Conservation (phyloP, 208 protist genomes). For the Phytomonas sp. region DNA sequence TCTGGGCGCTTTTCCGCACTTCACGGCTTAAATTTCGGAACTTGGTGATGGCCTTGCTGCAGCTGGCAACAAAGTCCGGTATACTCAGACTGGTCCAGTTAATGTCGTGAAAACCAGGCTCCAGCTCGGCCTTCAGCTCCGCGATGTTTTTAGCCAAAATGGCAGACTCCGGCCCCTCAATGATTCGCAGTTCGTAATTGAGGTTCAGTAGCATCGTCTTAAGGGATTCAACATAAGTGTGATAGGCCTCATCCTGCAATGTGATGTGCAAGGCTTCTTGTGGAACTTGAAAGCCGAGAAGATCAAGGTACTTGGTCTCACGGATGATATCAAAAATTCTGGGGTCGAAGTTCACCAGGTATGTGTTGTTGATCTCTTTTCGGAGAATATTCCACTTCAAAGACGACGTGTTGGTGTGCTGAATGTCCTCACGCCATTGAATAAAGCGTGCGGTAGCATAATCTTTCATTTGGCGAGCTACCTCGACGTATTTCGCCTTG, state of each 20-base stretch:
- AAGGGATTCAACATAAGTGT: slow-evolving; percentile 91
- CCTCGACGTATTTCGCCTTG: slow-evolving; percentile 89
- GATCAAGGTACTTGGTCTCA: slow-evolving; percentile 97
- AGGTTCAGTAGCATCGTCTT: slow-evolving; percentile 92
- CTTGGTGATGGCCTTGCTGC: slow-evolving; percentile 91
- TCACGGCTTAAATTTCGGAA: slow-evolving; percentile 94
- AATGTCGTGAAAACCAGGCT: slow-evolving; percentile 92
- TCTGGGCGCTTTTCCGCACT: slow-evolving; percentile 93
- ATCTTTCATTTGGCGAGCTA: slow-evolving; percentile 91
- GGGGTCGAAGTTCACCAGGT: slow-evolving; percentile 93
- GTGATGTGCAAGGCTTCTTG: slow-evolving; percentile 95
- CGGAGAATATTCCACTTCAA: slow-evolving; percentile 91
- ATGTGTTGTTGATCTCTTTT: slow-evolving; percentile 48
- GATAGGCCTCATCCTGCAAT: slow-evolving; percentile 97
- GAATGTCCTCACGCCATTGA: slow-evolving; percentile 87
- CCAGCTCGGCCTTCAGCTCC: slow-evolving; percentile 84
- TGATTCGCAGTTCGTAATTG: slow-evolving; percentile 73
- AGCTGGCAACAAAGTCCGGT: slow-evolving; percentile 91
- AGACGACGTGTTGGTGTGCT: slow-evolving; percentile 67
- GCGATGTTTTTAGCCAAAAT: slow-evolving; percentile 87
- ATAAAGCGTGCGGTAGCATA: slow-evolving; percentile 89
- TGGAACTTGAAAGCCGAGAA: slow-evolving; percentile 94
- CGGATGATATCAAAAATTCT: slow-evolving; percentile 91
- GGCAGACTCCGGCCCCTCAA: slow-evolving; percentile 86
- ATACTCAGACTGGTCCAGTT: slow-evolving; percentile 99